phyloP scores from a whole-genome alignment of 2,329 filamentous ascomycete species.

The Bipolaris sorokiniana region DNA sequence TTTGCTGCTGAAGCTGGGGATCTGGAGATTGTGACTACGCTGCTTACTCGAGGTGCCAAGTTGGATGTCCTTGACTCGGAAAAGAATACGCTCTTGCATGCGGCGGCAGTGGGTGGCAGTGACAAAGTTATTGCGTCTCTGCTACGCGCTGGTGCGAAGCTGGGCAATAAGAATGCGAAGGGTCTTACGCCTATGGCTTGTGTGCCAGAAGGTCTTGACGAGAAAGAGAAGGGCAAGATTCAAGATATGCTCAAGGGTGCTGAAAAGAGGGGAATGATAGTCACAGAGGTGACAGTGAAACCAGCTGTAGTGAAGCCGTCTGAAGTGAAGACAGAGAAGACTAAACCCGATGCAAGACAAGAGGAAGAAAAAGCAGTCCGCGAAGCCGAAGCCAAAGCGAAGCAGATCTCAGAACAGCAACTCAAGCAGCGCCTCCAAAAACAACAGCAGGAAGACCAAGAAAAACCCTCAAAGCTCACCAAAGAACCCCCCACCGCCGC shows the following conservation, averaged over 20 bases:
- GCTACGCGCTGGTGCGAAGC: constrained; percentile 30
- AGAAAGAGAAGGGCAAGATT: constrained; percentile 30
- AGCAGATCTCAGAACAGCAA: not conserved
- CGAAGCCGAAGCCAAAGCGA: not conserved
- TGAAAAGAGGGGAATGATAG: constrained; percentile 14
- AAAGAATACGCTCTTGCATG: constrained; percentile 32
- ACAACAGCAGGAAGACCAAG: not conserved
- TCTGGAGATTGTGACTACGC: constrained; percentile 28
- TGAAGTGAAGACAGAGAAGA: constrained; percentile 10
- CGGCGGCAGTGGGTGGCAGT: constrained; percentile 25
- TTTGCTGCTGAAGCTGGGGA: constrained; percentile 28
- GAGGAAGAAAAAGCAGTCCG: not conserved
- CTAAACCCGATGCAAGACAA: not conserved
- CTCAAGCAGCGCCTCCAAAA: not conserved
- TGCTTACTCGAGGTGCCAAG: constrained; percentile 29
- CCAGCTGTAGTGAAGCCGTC: not conserved
- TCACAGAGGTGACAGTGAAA: not conserved
- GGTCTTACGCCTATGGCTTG: constrained; percentile 25
- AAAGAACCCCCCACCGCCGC: not conserved
- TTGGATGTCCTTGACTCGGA: constrained; percentile 22
- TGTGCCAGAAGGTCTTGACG: constrained; percentile 19
- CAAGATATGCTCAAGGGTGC: constrained; percentile 26
- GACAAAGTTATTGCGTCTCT: constrained; percentile 21
- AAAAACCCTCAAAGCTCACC: not conserved
- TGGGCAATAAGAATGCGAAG: constrained; percentile 21